Conservation (phyloP, 352 stramenopile species). For the Globisporangium apiculatum region DNA sequence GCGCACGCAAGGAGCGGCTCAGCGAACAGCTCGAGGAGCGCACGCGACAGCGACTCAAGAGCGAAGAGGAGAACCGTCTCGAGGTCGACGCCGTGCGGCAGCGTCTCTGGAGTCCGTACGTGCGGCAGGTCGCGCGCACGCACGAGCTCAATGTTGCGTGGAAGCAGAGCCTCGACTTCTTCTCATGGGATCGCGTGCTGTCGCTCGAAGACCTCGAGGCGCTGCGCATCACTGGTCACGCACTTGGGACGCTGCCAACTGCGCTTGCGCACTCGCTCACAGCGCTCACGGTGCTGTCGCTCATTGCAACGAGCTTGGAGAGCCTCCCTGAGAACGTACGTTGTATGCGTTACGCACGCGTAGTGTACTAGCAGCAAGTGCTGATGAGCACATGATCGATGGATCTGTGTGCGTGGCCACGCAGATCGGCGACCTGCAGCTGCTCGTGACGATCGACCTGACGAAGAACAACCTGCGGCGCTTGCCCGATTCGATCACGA, state of each 20-base stretch:
- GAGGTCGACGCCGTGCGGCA: constrained; percentile 27
- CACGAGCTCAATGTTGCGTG: constrained; percentile 67
- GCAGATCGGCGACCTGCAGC: constrained; percentile 26
- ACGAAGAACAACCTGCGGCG: constrained; percentile 48
- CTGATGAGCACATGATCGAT: too few species aligned
- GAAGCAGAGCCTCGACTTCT: constrained; percentile 47
- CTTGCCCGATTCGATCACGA: constrained; percentile 40
- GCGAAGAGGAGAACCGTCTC: constrained; percentile 17
- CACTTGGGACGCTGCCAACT: constrained; percentile 24
- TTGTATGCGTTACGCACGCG: background rate
- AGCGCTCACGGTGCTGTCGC: constrained; percentile 33
- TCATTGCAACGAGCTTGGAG: constrained; percentile 44
- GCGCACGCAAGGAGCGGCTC: constrained; percentile 40
- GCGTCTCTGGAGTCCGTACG: constrained; percentile 43
- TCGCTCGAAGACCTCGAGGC: constrained; percentile 33
- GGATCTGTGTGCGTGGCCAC: background rate
- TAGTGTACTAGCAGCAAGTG: too few species aligned
- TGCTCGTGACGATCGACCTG: constrained; percentile 45
- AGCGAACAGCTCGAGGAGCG: constrained; percentile 36
- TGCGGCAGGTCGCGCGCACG: constrained; percentile 20
- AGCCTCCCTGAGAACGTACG: constrained; percentile 40
- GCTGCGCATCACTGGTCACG: constrained; percentile 44
- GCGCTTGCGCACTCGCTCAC: constrained; percentile 20
- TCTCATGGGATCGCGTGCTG: constrained; percentile 42
- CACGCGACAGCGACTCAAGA: constrained; percentile 29